Base-by-base conservation (phyloP, 208 protist genomes). In the Leishmania tarentolae region DNA sequence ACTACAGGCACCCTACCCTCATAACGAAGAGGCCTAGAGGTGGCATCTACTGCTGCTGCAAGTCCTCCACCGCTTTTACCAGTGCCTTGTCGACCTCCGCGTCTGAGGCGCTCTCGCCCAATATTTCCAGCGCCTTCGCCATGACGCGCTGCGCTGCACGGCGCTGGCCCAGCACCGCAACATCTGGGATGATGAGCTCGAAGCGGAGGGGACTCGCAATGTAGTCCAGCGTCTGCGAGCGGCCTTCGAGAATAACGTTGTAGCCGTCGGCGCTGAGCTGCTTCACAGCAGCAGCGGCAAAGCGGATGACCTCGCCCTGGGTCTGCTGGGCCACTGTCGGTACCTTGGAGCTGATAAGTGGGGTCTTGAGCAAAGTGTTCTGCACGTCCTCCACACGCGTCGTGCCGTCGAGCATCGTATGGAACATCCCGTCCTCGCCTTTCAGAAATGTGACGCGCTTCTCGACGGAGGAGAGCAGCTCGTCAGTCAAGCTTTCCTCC, bases 301-400 rank as follows among this genome's bases (percentile, higher is more conserved):
- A 98, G 76, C 88, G 88, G 77, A 98, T 95, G 28, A 98, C 96
- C 76, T 98, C 94, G 42, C 96, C 96, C 80, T 98, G 96, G n/a
- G 91, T 98, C 76, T 96, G 87, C 86, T 97, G 80, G 66, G 96
- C 96, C 68, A 98, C 94, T 40, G 92, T 96, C 0, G 96, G 96
- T 56, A 98, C 94, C 47, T 89, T 90, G 28, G 81, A 59, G 73
- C 87, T 92, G 59, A 98, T 93, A 59, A 91, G 79, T 17, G 94
- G 92, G 31, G 90, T 92, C 83, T 98, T 98, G 17, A 98, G 89
- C 40, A 88, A 11, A 37, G 96, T 98, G 86, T 98, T 98, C 78
- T 97, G 90, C 56, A 98, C 93, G 31, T 97, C 93, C 52, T 50
- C 72, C 76, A 98, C 96, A 21, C 81, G 89, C 53, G 85, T 79